Conservation (phyloP, 2,329 filamentous ascomycete genomes). For the Fusarium haematococcum region DNA sequence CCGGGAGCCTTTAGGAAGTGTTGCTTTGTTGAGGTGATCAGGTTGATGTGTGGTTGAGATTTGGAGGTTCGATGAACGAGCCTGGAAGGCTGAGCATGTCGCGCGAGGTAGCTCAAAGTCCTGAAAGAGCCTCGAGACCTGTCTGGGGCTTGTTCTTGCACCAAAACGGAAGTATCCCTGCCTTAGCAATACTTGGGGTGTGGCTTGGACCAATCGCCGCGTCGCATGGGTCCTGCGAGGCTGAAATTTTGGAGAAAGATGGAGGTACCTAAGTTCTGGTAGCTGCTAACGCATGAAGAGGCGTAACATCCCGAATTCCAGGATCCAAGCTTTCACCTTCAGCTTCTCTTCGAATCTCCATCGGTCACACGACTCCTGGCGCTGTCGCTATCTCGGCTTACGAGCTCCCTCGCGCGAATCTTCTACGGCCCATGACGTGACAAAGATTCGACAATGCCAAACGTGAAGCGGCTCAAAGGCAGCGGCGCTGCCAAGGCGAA, state of each 20-base stretch:
- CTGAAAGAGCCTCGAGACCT: constrained; percentile 5
- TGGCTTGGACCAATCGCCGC: constrained; percentile 33
- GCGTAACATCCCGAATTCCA: constrained; percentile 33
- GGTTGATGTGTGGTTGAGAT: constrained; percentile 11
- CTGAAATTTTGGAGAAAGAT: constrained; percentile 49
- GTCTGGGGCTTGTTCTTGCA: background rate
- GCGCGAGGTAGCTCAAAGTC: constrained; percentile 16
- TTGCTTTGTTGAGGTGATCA: constrained; percentile 8
- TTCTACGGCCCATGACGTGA: constrained; percentile 38
- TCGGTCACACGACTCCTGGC: constrained; percentile 20
- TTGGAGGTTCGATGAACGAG: constrained; percentile 15
- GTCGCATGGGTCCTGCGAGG: constrained; percentile 48
- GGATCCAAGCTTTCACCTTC: constrained; percentile 30
- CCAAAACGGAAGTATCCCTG: constrained; percentile 18
- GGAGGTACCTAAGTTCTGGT: constrained; percentile 1
- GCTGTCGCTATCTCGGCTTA: constrained; percentile 17
- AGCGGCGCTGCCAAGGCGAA: constrained; percentile 57
- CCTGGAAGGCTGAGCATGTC: constrained; percentile 40
- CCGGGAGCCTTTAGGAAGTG: background rate
- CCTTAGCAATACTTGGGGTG: constrained; percentile 24
- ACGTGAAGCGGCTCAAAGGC: constrained; percentile 69
- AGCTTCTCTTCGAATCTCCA: constrained; percentile 14
- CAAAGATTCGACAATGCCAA: constrained; percentile 60
- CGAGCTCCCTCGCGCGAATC: constrained; percentile 9
- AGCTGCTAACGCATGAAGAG: constrained; percentile 28